Evolutionary conservation across 345 rosid species (phyloP), one percentile per base, ranked within the genome.

Genomic region (Erucastrum elatum): DNA sequence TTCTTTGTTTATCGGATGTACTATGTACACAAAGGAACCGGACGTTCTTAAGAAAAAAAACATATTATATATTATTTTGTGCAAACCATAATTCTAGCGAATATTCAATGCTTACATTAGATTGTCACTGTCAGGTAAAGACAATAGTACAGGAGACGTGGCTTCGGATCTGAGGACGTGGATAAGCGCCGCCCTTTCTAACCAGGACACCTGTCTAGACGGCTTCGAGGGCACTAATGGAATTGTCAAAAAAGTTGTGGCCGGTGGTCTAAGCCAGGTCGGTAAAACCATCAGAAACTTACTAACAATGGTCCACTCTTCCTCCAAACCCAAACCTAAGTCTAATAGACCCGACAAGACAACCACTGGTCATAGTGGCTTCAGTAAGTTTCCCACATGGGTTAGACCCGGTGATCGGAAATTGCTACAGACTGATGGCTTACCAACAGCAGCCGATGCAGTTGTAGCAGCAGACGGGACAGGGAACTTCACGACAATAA

Each of bases 121-220:
- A 4, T 33, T 68, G 60, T 53, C 35, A 27, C 39, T 41, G n/a
- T 58, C 85, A 88, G 98, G 92, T 33, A 88, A 88, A 66, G 81
- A 87, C 71, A 88, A 90, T 75, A 85, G 96, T 71, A 88, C 93
- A 10, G 89, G 87, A 1, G 86, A 92, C 72, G 76, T 90, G 63
- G 82, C 86, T 68, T 87, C 85, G n/a, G 97, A 94, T 77, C 73
- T 91, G 30, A 83, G 83, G 78, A 84, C 95, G 61, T 94, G 94
- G 86, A 84, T 94, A 31, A 88, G 97, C 60, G 98, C 97, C 11
- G 89, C 98, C 37, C 84, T 94, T 31, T 79, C 87, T 10, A 86
- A 92, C 70, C 90, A 89, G 61, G 91, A 88, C 80, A 94, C 98
- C 25, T 94, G 98, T 83, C 82, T 83, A 1, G 97, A 94, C 8